Conservation (phyloP, 192 early-diverging fungal species). For the Cetraspora pellucida region DNA sequence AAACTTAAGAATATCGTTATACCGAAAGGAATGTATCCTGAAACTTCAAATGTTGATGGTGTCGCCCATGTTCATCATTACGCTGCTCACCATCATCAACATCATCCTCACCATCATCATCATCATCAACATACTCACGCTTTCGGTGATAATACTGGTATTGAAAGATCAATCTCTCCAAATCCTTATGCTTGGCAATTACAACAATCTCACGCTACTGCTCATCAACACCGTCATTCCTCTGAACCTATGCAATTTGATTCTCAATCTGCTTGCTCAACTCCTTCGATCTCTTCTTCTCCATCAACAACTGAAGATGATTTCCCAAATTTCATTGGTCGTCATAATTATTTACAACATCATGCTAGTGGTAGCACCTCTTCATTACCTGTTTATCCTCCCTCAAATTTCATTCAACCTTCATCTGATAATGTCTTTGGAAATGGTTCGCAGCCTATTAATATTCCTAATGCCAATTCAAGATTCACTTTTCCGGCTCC, state of each 20-base stretch:
- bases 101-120: conserved; percentile 22
- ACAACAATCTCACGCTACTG: conserved; percentile 17
- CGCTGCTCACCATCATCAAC: background rate
- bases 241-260: conserved; percentile 30
- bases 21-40: conserved; percentile 84
- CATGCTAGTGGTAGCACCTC: background rate
- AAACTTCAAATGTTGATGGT: conserved; percentile 50
- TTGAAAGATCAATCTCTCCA: conserved; percentile 25
- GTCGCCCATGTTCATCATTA: conserved; percentile 18
- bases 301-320: conserved; percentile 33
- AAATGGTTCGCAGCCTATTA: conserved; percentile 23
- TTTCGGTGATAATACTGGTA: conserved; percentile 5
- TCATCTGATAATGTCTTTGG: background rate
- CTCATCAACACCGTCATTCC: background rate
- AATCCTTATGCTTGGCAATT: conserved; percentile 21
- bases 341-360: conserved; percentile 11
- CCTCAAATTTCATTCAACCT: conserved; percentile 30
- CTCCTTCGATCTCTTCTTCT: conserved; percentile 31
- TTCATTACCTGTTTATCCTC: conserved; percentile 27
- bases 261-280: conserved; percentile 30
- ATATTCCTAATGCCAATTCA: conserved; percentile 24
- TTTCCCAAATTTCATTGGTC: conserved; percentile 1
- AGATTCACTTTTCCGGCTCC: conserved; percentile 24
- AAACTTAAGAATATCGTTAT: conserved; percentile 67
- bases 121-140: conserved; percentile 22